Percentiles rank a stretch among this genome's conserved stretches.
These are phyloP conservation scores for Dictyostelium intermedium DNA, from an alignment of 78 protist species.

Conservation along the genomic window DNA sequence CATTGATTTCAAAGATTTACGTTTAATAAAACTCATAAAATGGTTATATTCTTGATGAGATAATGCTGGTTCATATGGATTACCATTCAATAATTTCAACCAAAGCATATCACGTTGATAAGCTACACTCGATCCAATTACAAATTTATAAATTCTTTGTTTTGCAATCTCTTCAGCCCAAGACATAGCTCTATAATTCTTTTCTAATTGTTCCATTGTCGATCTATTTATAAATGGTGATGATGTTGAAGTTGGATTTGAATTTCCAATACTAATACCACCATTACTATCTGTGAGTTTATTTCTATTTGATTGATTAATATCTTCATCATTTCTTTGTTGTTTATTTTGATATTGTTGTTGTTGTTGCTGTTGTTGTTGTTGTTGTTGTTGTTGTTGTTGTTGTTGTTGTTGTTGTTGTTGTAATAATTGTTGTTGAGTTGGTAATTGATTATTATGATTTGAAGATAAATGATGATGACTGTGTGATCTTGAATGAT, in stretches of 20 bases:
- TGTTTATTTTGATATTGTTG: neutral
- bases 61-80: conserved; percentile 74
- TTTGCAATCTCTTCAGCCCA: conserved; percentile 37
- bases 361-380: neutral
- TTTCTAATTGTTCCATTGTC: conserved; percentile 35
- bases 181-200: conserved; percentile 30
- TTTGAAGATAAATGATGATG: neutral
- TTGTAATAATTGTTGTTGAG: neutral
- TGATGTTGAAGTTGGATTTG: neutral
- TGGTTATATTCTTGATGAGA: conserved; percentile 40
- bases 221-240: conserved; percentile 15
- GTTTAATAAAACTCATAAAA: conserved; percentile 25
- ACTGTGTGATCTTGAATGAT: conserved; percentile 18
- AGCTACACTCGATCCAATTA: conserved; percentile 15
- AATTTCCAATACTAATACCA: neutral
- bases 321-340: neutral
- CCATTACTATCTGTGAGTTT: neutral
- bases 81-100: conserved; percentile 54
- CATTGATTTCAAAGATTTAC: conserved; percentile 49
- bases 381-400: neutral
- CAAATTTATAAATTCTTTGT: conserved; percentile 23
- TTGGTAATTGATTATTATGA: neutral
- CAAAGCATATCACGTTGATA: conserved; percentile 66
- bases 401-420: neutral
- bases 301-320: neutral